phyloP scores from a whole-genome alignment of 345 rosid genomes.

The Syzygium jambos region DNA sequence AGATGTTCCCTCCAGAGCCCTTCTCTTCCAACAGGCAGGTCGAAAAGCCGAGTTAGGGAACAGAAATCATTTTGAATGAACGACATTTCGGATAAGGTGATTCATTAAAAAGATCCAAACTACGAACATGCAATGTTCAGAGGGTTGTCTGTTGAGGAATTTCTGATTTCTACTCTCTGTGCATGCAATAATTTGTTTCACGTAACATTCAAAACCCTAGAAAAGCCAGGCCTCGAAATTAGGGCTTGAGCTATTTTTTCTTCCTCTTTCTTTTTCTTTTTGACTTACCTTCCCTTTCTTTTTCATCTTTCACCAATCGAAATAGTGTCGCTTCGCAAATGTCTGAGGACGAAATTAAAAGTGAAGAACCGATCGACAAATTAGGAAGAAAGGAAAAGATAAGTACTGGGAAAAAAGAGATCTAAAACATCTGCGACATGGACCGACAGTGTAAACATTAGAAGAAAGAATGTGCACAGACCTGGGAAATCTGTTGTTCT shows the following conservation, averaged over 20 bases:
- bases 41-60: background rate
- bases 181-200: background rate
- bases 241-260: background rate
- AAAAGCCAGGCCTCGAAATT: background rate
- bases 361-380: background rate
- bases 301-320: background rate
- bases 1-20: background rate
- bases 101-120: background rate
- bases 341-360: background rate
- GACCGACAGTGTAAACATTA: background rate
- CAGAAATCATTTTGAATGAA: background rate
- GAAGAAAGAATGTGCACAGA: background rate
- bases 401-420: background rate
- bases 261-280: background rate
- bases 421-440: background rate
- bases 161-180: background rate
- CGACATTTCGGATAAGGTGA: background rate
- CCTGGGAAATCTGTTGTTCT: constrained; percentile 54
- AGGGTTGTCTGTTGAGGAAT: background rate
- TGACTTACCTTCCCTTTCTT: background rate
- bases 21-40: background rate
- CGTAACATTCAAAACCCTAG: background rate
- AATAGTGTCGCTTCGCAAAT: background rate
- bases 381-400: background rate
- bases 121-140: background rate